These are phyloP conservation scores for Metarhizium guizhouense DNA, from an alignment of 2,329 filamentous ascomycete genomes.

Conservation along the genomic window DNA sequence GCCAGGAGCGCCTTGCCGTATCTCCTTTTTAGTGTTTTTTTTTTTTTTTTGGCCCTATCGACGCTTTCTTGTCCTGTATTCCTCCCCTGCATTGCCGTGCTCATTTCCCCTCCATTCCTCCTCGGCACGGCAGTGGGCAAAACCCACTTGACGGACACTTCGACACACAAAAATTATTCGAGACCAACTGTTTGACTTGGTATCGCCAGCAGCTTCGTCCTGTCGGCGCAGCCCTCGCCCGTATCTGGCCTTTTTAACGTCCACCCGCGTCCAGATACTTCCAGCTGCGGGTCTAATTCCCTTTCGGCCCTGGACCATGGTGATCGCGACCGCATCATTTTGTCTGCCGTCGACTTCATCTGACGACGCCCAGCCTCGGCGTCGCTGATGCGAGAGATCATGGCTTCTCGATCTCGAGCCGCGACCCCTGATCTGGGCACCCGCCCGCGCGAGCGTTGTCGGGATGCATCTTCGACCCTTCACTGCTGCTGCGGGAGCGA, in stretches of 20 bases:
- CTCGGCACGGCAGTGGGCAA: neutral
- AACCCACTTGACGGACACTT: neutral
- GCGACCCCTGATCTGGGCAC: constrained; percentile 9
- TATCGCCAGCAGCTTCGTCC: neutral
- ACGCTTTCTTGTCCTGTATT: too few relatives aligned
- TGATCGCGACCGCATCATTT: constrained; percentile 1
- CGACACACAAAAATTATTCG: neutral
- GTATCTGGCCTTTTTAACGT: neutral
- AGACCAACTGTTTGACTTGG: neutral
- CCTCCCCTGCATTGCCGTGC: neutral
- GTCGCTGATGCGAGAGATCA: constrained; percentile 6
- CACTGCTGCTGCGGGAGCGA: constrained; percentile 78
- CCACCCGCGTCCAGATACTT: neutral
- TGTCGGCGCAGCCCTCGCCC: neutral
- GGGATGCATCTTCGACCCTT: constrained; percentile 25
- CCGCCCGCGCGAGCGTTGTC: constrained; percentile 14
- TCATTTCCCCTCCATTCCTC: constrained; percentile 1
- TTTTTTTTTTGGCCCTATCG: too few relatives aligned
- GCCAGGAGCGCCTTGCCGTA: neutral
- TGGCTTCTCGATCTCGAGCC: constrained; percentile 5
- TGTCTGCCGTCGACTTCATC: neutral
- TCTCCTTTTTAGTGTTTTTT: neutral
- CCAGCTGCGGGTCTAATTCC: neutral
- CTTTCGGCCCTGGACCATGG: constrained; percentile 6
- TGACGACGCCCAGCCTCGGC: constrained; percentile 1